These are phyloP conservation scores for Pelargonium exstipulatum DNA, from an alignment of 441 rosid species.

Conservation along the genomic window DNA sequence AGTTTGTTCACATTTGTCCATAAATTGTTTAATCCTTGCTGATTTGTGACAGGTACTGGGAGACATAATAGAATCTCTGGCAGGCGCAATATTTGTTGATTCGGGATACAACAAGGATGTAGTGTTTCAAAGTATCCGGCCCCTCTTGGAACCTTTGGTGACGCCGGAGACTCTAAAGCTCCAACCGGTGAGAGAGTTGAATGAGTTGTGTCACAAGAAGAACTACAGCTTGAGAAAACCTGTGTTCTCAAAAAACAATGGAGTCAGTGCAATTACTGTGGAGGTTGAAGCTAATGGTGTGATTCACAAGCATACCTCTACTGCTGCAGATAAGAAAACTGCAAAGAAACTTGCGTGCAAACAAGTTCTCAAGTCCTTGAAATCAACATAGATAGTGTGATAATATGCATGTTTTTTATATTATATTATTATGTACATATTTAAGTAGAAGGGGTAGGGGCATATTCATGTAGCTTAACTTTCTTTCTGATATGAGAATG, in stretches of 20 bases:
- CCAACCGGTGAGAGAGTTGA: constrained; percentile 61
- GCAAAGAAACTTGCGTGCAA: constrained; percentile 55
- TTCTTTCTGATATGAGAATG: no score
- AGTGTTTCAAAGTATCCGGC: constrained; percentile 56
- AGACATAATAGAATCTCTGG: constrained; percentile 81
- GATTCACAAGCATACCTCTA: constrained; percentile 31
- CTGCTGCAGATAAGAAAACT: constrained; percentile 38
- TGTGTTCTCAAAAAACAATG: constrained; percentile 15
- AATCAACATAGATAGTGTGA: no score
- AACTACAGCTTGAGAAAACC: constrained; percentile 30
- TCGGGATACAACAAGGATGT: constrained; percentile 55
- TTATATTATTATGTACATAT: no score
- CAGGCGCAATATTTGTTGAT: constrained; percentile 80
- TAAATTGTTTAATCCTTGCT: neutral
- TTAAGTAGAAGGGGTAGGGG: no score
- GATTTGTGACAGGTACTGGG: constrained; percentile 61
- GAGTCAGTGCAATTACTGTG: constrained; percentile 30
- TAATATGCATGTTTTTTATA: no score
- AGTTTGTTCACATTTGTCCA: neutral
- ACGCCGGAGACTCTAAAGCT: constrained; percentile 54
- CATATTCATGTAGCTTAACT: no score
- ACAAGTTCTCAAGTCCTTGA: constrained; percentile 48
- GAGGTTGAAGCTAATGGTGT: constrained; percentile 50
- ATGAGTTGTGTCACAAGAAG: constrained; percentile 46
- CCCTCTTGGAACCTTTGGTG: constrained; percentile 65